A percentile compares a stretch with the other conserved stretches of the same genome.
Conservation (phyloP, 1,284 basidiomycete species). For the Anthracocystis setariae region DNA sequence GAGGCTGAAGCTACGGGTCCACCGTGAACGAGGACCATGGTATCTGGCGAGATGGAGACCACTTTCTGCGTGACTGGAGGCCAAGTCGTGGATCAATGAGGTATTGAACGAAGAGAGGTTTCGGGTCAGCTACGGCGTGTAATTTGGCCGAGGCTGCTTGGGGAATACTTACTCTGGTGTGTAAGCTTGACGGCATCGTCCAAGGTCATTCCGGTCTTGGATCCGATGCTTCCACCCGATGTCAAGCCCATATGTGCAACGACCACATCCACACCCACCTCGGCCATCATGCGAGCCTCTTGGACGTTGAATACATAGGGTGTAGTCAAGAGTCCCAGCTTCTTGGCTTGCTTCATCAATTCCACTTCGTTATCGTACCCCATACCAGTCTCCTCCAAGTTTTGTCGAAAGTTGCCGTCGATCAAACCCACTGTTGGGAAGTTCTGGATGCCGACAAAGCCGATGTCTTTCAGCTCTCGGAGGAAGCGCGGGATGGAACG, state of each 20-base stretch:
- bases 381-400: slow-evolving; percentile 52
- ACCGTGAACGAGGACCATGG: slow-evolving; percentile 43
- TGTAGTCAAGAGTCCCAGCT: slow-evolving; percentile 36
- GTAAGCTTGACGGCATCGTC: slow-evolving; percentile 42
- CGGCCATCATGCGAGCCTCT: slow-evolving; percentile 41
- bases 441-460: slow-evolving; percentile 49
- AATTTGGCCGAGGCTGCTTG: neutral
- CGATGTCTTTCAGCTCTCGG: slow-evolving; percentile 34
- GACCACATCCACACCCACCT: slow-evolving; percentile 32
- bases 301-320: slow-evolving; percentile 43
- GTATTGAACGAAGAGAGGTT: neutral
- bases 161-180: slow-evolving; percentile 24
- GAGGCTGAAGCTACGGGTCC: slow-evolving; percentile 39
- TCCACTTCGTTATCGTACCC: slow-evolving; percentile 43
- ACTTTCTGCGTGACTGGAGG: slow-evolving; percentile 39
- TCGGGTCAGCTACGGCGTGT: neutral
- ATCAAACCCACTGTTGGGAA: slow-evolving; percentile 50
- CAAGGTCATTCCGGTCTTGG: slow-evolving; percentile 40
- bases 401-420: slow-evolving; percentile 45
- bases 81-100: too few species aligned
- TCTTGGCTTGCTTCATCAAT: slow-evolving; percentile 39
- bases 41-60: slow-evolving; percentile 30
- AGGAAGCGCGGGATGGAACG: slow-evolving; percentile 44
- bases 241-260: slow-evolving; percentile 50
- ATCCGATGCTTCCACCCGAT: slow-evolving; percentile 40